phyloP scores from a whole-genome alignment of 805 yeast species.

The Dipodascus albidus region DNA sequence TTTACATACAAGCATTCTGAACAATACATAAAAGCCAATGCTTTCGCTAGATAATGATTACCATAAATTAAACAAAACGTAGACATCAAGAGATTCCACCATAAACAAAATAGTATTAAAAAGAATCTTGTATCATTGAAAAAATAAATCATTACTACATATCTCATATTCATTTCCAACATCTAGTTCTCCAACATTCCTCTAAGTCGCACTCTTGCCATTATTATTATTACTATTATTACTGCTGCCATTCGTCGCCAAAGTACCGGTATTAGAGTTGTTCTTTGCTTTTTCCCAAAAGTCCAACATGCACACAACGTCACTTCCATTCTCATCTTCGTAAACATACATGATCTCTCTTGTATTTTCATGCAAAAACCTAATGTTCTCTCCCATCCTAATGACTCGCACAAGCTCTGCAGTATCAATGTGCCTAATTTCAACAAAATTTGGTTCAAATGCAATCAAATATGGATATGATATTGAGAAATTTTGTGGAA shows the following conservation, averaged over 20 bases:
- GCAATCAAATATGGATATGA: constrained; percentile 91
- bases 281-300: constrained; percentile 46
- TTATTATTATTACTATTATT: too few relatives aligned
- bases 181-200: too few relatives aligned
- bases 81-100: background rate
- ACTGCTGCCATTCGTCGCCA: background rate
- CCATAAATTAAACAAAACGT: too few relatives aligned
- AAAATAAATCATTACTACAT: too few relatives aligned
- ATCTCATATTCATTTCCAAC: too few relatives aligned
- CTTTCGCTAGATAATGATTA: too few relatives aligned
- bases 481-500: constrained; percentile 82
- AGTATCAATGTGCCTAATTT: constrained; percentile 81
- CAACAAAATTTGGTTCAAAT: constrained; percentile 83
- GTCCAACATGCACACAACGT: constrained; percentile 84
- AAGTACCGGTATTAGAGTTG: background rate
- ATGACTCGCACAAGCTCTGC: constrained; percentile 82
- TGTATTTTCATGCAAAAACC: constrained; percentile 79
- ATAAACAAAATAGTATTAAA: background rate
- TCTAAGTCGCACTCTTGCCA: background rate
- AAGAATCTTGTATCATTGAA: background rate
- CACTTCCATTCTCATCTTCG: constrained; percentile 82
- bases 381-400: constrained; percentile 71
- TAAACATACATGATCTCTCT: constrained; percentile 90
- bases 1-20: too few relatives aligned
- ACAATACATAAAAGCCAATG: too few relatives aligned